A percentile compares a stretch with the other conserved stretches of the same genome.
These are phyloP conservation scores for Pueraria montana DNA, from an alignment of 306 rosid species.

Conservation along the genomic window DNA sequence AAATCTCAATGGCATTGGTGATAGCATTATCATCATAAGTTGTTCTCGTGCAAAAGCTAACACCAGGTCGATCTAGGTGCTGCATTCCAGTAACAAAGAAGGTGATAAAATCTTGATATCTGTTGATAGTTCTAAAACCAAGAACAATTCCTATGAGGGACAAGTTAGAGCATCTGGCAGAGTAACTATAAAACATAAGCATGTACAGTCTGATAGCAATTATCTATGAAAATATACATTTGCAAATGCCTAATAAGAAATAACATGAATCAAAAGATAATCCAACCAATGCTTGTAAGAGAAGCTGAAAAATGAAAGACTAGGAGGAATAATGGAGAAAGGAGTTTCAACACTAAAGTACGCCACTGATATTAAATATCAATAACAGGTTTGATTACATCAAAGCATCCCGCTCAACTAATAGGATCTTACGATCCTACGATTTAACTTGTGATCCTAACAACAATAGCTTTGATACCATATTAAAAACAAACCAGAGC, in stretches of 20 bases:
- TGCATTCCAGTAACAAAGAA: conserved; percentile 57
- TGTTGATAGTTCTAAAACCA: conserved; percentile 42
- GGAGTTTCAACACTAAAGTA: not conserved
- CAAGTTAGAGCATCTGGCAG: conserved; percentile 31
- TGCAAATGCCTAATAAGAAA: conserved; percentile 9
- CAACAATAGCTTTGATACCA: not conserved
- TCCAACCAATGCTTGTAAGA: conserved; percentile 12
- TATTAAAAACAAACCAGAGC: not conserved
- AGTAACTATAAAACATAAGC: conserved; percentile 32
- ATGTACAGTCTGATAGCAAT: not conserved
- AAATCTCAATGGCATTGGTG: conserved; percentile 85
- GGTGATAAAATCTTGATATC: conserved; percentile 28
- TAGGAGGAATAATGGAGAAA: not conserved
- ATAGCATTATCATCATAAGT: conserved; percentile 85
- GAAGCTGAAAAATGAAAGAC: not conserved
- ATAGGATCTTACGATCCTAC: not conserved
- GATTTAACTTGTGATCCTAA: not conserved
- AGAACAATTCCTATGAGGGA: conserved; percentile 24
- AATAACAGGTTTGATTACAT: not conserved
- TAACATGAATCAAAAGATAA: conserved; percentile 15
- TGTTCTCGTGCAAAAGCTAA: conserved; percentile 86
- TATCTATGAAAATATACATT: conserved; percentile 11
- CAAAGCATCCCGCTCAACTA: not conserved
- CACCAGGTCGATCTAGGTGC: conserved; percentile 79
- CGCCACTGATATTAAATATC: not conserved